Conservation (phyloP, 164 flowering plant genomes). For the Piper longum region DNA sequence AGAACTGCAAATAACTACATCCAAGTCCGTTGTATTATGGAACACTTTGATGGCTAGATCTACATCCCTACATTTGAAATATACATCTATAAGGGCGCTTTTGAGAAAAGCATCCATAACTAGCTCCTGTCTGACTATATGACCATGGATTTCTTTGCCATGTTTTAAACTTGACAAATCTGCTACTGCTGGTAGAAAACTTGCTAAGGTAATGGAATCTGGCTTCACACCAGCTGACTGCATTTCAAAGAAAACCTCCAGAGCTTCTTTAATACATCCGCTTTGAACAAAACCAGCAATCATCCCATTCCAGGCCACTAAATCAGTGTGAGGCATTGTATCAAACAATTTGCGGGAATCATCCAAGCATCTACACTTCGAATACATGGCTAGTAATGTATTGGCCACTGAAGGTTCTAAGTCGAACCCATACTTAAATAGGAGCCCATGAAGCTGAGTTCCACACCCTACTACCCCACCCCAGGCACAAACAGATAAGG, state of each 20-base stretch:
- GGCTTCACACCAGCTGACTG: conserved; percentile 41
- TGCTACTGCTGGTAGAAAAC: conserved; percentile 55
- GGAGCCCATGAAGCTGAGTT: conserved; percentile 53
- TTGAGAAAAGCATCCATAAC: conserved; percentile 44
- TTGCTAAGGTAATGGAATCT: conserved; percentile 57
- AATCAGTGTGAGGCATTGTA: conserved; percentile 24
- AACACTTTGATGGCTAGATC: conserved; percentile 47
- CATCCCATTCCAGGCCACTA: conserved; percentile 75
- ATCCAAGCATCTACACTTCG: conserved; percentile 37
- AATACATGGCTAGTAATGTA: conserved; percentile 57
- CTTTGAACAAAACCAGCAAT: conserved; percentile 59
- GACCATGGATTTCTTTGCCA: conserved; percentile 62
- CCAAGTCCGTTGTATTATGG: conserved; percentile 18
- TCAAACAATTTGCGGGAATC: conserved; percentile 48
- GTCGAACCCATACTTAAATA: conserved; percentile 40
- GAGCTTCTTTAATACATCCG: conserved; percentile 37
- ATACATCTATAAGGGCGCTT: conserved; percentile 71
- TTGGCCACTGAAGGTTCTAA: conserved; percentile 44
- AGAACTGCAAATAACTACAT: conserved; percentile 55
- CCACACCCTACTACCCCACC: conserved; percentile 28
- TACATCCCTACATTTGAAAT: conserved; percentile 57
- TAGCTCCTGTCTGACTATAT: conserved; percentile 42
- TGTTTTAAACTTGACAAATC: conserved; percentile 23
- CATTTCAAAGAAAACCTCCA: conserved; percentile 39
- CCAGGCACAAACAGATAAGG: conserved; percentile 44